Evolutionary conservation across 495 filamentous ascomycete genomes (phyloP).

Genomic region (Daldinia loculata): DNA sequence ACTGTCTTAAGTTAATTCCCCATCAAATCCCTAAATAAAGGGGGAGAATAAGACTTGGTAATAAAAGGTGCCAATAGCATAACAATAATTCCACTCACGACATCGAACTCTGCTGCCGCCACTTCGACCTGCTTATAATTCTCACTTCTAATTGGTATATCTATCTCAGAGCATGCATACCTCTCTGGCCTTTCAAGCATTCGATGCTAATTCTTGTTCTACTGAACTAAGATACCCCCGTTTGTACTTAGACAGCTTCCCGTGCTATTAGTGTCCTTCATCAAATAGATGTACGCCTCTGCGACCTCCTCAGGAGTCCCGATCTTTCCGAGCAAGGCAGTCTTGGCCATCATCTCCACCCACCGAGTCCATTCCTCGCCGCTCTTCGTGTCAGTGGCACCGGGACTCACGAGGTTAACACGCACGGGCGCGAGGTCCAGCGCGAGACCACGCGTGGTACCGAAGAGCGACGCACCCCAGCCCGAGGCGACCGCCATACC

Average conservation of each 20-base stretch:
- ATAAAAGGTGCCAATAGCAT: too few relatives aligned
- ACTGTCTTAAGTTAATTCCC: not conserved
- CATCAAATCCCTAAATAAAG: not conserved
- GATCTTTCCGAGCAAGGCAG: slow-evolving; percentile 52
- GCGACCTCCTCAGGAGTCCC: slow-evolving; percentile 63
- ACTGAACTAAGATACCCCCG: slow-evolving; percentile 22
- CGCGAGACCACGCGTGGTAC: slow-evolving; percentile 58
- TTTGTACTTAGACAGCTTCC: slow-evolving; percentile 45
- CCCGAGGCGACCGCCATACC: slow-evolving; percentile 51
- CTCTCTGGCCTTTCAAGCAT: not conserved
- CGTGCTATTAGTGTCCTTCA: slow-evolving; percentile 65
- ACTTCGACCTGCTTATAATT: not conserved
- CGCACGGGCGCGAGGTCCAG: slow-evolving; percentile 62
- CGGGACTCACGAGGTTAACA: slow-evolving; percentile 64
- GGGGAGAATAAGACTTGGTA: too few relatives aligned
- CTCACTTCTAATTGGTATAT: not conserved
- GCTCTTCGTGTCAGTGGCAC: slow-evolving; percentile 56
- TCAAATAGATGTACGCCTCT: slow-evolving; percentile 65
- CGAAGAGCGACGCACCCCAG: slow-evolving; percentile 46
- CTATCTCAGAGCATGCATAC: not conserved
- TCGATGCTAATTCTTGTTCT: not conserved
- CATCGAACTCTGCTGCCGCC: not conserved
- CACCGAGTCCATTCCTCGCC: slow-evolving; percentile 41
- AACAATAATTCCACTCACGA: not conserved
- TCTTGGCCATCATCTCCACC: slow-evolving; percentile 40